Conservation (phyloP, 352 stramenopile genomes). For the Globisporangium parvum region DNA sequence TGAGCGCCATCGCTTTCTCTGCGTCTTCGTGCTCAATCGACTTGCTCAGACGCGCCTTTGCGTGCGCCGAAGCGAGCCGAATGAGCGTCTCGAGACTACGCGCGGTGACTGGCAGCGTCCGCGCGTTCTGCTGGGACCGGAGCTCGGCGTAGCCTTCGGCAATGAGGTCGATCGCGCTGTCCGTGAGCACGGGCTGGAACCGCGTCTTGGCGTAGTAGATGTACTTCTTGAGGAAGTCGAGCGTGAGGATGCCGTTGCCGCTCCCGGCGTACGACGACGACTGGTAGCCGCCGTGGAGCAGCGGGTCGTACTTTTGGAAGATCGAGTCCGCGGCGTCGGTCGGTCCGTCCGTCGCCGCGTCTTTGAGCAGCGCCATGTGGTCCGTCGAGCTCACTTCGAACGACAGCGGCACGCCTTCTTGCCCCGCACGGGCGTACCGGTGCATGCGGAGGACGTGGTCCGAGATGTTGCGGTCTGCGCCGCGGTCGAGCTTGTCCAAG, state of each 20-base stretch:
- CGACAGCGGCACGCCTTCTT: constrained; percentile 87
- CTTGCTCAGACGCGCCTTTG: constrained; percentile 93
- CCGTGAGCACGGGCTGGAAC: constrained; percentile 81
- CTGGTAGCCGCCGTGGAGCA: constrained; percentile 76
- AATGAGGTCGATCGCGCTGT: constrained; percentile 91
- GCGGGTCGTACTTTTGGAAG: constrained; percentile 89
- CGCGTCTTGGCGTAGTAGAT: constrained; percentile 98
- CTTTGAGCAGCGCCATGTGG: constrained; percentile 59
- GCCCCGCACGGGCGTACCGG: constrained; percentile 85
- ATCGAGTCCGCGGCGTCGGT: constrained; percentile 77
- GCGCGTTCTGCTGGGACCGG: constrained; percentile 91
- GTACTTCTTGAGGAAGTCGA: constrained; percentile 99
- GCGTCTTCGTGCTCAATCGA: constrained; percentile 80
- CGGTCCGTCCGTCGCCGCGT: constrained; percentile 39
- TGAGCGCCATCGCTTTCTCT: constrained; percentile 92
- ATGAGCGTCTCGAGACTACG: constrained; percentile 99
- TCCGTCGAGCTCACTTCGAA: constrained; percentile 81
- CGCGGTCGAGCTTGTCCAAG: constrained; percentile 96
- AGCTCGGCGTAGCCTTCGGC: constrained; percentile 96
- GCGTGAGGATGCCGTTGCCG: constrained; percentile 84
- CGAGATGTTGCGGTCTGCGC: constrained; percentile 93
- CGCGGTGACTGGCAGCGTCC: constrained; percentile 95
- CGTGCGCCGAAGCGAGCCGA: constrained; percentile 96
- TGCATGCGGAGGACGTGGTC: constrained; percentile 98
- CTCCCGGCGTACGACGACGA: constrained; percentile 40